Percentiles rank a stretch among this genome's conserved stretches.
Conservation (phyloP, 139 green algal species). For the Tetraselmis striata region DNA sequence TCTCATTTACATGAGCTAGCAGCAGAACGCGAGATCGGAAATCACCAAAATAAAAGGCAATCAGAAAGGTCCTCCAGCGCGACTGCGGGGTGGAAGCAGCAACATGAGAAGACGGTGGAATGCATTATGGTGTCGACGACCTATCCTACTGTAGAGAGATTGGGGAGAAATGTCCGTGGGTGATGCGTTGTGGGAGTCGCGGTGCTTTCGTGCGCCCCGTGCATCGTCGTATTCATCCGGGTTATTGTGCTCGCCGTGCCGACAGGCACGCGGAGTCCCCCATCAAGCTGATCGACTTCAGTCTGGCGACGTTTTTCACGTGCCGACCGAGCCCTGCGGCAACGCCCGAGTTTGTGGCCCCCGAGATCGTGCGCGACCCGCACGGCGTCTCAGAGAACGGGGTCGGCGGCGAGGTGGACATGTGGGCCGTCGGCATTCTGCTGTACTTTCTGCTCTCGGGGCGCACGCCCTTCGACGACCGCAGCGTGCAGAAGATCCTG, state of each 20-base stretch:
- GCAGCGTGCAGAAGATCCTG: conserved; percentile 4
- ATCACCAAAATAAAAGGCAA: too few relatives aligned
- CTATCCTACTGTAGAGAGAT: too few relatives aligned
- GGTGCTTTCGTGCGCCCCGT: not conserved
- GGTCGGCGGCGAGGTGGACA: conserved; percentile 15
- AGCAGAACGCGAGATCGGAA: too few relatives aligned
- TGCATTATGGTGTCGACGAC: too few relatives aligned
- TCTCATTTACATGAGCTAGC: too few relatives aligned
- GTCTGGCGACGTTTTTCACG: conserved; percentile 10
- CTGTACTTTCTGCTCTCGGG: conserved; percentile 22
- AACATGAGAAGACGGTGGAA: too few relatives aligned
- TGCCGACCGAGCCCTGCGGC: conserved; percentile 12
- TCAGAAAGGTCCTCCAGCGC: too few relatives aligned
- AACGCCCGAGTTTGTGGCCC: conserved; percentile 11
- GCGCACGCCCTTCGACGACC: conserved; percentile 20
- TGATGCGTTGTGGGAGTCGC: not conserved
- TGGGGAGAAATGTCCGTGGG: too few relatives aligned
- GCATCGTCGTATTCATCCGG: too few relatives aligned
- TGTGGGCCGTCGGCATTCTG: conserved; percentile 27
- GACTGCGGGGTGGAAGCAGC: too few relatives aligned
- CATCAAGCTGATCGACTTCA: conserved; percentile 31
- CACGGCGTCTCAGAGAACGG: conserved; percentile 9
- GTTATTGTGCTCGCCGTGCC: too few relatives aligned
- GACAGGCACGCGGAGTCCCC: conserved; percentile 7
- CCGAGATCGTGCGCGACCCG: conserved; percentile 14